These are phyloP conservation scores for bread wheat (Triticum aestivum) DNA, from an alignment of 176 grass and related monocot genomes.

Conservation along the genomic window IWGSC_CS_RefSeq_v2.1 NC_057809.1:174038173-174038672, in stretches of 20 bases:
- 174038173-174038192: constrained; percentile 14
- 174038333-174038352: constrained; percentile 94
- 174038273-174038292: background rate
- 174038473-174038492: background rate
- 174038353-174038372: constrained; percentile 61
- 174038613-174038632: background rate
- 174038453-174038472: background rate
- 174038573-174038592: background rate
- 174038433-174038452: constrained; percentile 25
- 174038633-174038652: background rate
- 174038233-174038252: background rate
- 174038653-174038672: background rate
- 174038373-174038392: constrained; percentile 77
- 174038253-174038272: background rate
- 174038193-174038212: background rate
- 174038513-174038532: background rate
- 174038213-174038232: background rate
- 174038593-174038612: background rate
- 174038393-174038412: constrained; percentile 78
- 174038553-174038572: background rate
- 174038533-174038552: background rate
- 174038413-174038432: constrained; percentile 82
- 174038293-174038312: background rate
- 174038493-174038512: background rate
- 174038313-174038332: constrained; percentile 80